These are phyloP conservation scores for Starmerella scarabaei DNA, from an alignment of 805 yeast species.

Conservation along the genomic window DNA sequence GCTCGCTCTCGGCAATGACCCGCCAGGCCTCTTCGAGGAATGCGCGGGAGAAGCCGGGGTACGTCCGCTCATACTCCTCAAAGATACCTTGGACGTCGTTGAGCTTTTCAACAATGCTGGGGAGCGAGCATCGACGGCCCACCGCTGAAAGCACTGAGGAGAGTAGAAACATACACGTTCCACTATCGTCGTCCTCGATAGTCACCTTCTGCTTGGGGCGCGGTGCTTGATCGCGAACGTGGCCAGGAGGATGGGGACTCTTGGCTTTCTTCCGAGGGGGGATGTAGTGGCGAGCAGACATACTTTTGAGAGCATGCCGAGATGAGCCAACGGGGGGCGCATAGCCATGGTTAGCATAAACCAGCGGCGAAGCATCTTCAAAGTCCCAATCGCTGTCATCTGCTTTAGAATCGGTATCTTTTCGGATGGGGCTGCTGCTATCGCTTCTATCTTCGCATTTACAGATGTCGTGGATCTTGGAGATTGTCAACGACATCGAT, in stretches of 20 bases:
- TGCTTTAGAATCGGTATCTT: background rate
- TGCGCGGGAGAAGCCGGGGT: slow-evolving; percentile 56
- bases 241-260: too few species aligned
- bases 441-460: background rate
- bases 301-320: background rate
- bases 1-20: background rate
- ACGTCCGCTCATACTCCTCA: slow-evolving; percentile 35
- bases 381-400: background rate
- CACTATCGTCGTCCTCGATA: too few species aligned
- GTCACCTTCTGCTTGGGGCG: too few species aligned
- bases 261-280: too few species aligned
- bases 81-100: slow-evolving; percentile 32
- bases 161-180: too few species aligned
- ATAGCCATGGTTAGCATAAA: too few species aligned
- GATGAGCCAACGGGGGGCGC: background rate
- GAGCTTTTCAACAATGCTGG: slow-evolving; percentile 27
- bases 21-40: slow-evolving; percentile 62
- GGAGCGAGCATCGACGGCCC: background rate
- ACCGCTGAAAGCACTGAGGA: background rate
- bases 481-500: slow-evolving; percentile 22
- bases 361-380: too few species aligned
- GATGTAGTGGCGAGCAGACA: background rate
- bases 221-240: too few species aligned
- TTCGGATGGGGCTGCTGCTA: background rate
- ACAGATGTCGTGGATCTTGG: slow-evolving; percentile 23